Conservation (phyloP, 2,329 filamentous ascomycete genomes). For the Aspergillus flavus region DNA sequence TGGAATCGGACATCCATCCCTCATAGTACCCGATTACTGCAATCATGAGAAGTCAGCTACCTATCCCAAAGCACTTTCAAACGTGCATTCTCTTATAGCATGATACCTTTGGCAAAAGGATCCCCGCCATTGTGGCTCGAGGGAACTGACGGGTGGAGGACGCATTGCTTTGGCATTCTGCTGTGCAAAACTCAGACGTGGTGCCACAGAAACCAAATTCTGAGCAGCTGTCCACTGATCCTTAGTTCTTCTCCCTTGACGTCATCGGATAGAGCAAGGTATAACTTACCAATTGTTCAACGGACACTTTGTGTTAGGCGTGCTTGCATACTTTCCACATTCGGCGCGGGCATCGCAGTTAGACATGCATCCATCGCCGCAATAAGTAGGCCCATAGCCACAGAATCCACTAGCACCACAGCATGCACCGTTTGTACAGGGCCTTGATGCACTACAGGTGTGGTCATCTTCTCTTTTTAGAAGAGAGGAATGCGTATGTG, state of each 20-base stretch:
- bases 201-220: conserved; percentile 5
- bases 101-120: too few species aligned
- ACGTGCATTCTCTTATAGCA: too few species aligned
- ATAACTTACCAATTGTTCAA: conserved; percentile 28
- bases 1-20: conserved; percentile 24
- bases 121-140: too few species aligned
- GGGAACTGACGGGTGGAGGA: background rate
- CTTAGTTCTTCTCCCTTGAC: background rate
- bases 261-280: background rate
- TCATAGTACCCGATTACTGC: conserved; percentile 39
- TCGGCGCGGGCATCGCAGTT: conserved; percentile 44
- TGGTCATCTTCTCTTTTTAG: background rate
- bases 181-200: background rate
- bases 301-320: conserved; percentile 26
- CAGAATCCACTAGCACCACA: conserved; percentile 14
- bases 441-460: background rate
- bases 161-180: conserved; percentile 15
- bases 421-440: background rate
- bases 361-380: conserved; percentile 26
- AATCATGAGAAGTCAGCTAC: too few species aligned
- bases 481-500: background rate
- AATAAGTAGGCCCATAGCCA: conserved; percentile 22
- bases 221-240: conserved; percentile 12
- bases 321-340: conserved; percentile 35
- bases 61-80: too few species aligned